phyloP scores from a whole-genome alignment of 2,329 filamentous ascomycete species.

The Oidium heveae region DNA sequence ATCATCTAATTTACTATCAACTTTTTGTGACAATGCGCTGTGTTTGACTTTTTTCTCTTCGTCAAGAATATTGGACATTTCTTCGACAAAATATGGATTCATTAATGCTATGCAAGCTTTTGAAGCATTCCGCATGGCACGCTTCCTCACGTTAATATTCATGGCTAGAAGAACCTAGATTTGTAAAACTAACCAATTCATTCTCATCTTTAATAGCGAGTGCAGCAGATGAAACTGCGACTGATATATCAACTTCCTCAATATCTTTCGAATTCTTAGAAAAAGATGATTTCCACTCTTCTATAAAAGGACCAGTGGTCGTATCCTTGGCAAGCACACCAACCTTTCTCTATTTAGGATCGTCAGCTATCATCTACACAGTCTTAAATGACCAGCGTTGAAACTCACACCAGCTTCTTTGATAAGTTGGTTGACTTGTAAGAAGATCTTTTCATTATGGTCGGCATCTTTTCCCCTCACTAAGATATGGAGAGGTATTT shows the following conservation, averaged over 20 bases:
- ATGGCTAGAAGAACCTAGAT: background rate
- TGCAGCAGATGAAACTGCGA: conserved; percentile 57
- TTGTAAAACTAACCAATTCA: conserved; percentile 35
- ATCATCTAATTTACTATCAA: conserved; percentile 80
- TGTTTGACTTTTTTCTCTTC: conserved; percentile 95
- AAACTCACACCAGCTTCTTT: conserved; percentile 58
- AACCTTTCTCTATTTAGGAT: conserved; percentile 46
- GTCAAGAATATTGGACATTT: conserved; percentile 90
- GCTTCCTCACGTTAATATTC: conserved; percentile 18
- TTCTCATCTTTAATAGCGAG: conserved; percentile 88
- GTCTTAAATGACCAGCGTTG: background rate
- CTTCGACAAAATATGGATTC: conserved; percentile 90
- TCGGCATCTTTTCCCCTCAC: conserved; percentile 78
- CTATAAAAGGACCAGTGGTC: conserved; percentile 67
- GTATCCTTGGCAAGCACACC: conserved; percentile 67
- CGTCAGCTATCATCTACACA: background rate
- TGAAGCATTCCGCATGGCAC: conserved; percentile 80
- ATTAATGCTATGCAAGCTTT: conserved; percentile 85
- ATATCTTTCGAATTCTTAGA: conserved; percentile 57
- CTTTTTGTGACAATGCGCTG: conserved; percentile 58
- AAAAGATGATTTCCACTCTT: conserved; percentile 82
- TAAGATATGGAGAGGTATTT: conserved; percentile 76
- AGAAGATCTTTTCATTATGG: conserved; percentile 75
- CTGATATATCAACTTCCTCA: conserved; percentile 67
- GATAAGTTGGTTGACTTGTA: conserved; percentile 62